These are phyloP conservation scores for Porcisia hertigi DNA, from an alignment of 208 protist genomes.

Conservation along the genomic window DNA sequence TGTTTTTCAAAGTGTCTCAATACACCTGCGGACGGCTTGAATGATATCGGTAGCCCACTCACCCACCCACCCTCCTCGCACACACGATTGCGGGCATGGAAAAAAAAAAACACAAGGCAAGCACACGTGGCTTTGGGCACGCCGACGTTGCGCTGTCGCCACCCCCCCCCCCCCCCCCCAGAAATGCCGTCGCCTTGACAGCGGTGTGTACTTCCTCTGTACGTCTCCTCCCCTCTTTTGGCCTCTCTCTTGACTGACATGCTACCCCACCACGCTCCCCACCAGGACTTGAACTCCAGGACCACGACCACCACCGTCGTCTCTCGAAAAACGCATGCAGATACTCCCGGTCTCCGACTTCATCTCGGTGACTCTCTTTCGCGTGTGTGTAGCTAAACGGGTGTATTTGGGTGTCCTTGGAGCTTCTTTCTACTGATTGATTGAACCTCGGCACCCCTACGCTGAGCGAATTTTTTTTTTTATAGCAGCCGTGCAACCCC, in stretches of 20 bases:
- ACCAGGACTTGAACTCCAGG: not conserved
- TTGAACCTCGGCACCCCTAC: not conserved
- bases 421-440: not conserved
- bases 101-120: no score
- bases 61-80: no score
- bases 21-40: no score
- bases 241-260: constrained; percentile 4
- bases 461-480: no score
- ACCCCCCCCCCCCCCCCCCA: not conserved
- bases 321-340: not conserved
- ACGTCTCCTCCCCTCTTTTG: constrained; percentile 5
- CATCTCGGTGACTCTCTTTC: not conserved
- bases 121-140: no score
- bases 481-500: no score
- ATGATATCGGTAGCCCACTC: no score
- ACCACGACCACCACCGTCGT: not conserved
- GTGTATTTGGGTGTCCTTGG: not conserved
- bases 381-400: not conserved
- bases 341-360: not conserved
- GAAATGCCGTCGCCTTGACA: not conserved
- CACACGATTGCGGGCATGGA: no score
- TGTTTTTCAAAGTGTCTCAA: no score
- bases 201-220: constrained; percentile 3
- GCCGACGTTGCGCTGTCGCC: no score
- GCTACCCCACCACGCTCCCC: not conserved